These are phyloP conservation scores for Cyclostephanos tholiformis DNA, from an alignment of 108 stramenopile genomes.

Conservation along the genomic window DNA sequence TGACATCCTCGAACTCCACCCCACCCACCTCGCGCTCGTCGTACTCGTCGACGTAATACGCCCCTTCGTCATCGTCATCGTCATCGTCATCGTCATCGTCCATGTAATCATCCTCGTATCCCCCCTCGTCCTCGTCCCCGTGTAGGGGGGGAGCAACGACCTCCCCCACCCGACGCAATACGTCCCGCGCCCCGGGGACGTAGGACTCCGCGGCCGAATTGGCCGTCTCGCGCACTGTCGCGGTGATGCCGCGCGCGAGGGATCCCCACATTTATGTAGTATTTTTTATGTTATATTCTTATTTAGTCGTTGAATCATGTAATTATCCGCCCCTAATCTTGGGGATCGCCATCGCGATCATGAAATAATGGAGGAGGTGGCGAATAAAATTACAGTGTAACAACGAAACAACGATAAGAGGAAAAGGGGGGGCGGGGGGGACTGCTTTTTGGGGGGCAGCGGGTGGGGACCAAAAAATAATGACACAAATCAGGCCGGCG, in stretches of 20 bases:
- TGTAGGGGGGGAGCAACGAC: conserved; percentile 51
- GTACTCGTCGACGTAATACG: conserved; percentile 21
- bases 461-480: too few relatives aligned
- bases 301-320: too few relatives aligned
- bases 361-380: too few relatives aligned
- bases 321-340: background rate
- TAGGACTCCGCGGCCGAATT: conserved; percentile 28
- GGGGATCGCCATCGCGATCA: background rate
- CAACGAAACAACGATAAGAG: too few relatives aligned
- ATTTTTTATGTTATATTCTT: background rate
- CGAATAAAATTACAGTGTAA: too few relatives aligned
- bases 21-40: conserved; percentile 16
- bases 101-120: conserved; percentile 21
- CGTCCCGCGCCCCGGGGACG: conserved; percentile 32
- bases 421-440: too few relatives aligned
- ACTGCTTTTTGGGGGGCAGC: too few relatives aligned
- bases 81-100: conserved; percentile 26
- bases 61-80: conserved; percentile 19
- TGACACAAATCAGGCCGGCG: too few relatives aligned
- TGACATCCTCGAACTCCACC: conserved; percentile 22
- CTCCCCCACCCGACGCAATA: conserved; percentile 47
- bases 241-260: conserved; percentile 47
- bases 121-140: conserved; percentile 2
- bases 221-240: conserved; percentile 41
- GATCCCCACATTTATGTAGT: conserved; percentile 48